Evolutionary conservation across 2,329 filamentous ascomycete genomes (phyloP).

Genomic region (Sodiomyces alkalinus): DNA sequence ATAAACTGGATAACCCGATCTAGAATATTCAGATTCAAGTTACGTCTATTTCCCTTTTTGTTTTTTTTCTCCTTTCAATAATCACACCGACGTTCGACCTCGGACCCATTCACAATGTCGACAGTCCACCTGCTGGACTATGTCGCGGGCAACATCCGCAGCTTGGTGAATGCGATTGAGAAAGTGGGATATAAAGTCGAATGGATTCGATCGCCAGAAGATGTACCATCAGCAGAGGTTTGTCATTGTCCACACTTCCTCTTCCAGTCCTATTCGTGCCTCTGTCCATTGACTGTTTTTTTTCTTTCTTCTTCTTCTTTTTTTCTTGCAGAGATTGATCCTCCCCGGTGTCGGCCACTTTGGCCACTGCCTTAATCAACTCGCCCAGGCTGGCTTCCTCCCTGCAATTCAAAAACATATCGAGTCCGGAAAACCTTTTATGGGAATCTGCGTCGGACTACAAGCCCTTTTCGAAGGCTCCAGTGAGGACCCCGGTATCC

Average conservation of each 20-base stretch:
- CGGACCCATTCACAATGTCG: constrained; percentile 35
- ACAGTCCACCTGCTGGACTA: constrained; percentile 72
- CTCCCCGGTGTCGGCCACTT: constrained; percentile 96
- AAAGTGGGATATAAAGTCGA: constrained; percentile 86
- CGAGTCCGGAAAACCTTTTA: constrained; percentile 83
- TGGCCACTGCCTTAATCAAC: constrained; percentile 81
- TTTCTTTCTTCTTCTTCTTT: no score
- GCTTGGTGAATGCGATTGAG: constrained; percentile 93
- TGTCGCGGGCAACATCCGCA: constrained; percentile 90
- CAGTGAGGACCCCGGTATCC: constrained; percentile 54
- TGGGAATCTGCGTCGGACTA: constrained; percentile 91
- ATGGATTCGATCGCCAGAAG: constrained; percentile 76
- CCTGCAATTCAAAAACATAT: constrained; percentile 75
- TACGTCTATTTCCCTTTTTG: not conserved
- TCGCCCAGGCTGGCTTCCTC: constrained; percentile 67
- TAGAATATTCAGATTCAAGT: not conserved
- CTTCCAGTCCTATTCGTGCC: constrained; percentile 4
- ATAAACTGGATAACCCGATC: not conserved
- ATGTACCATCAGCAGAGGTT: constrained; percentile 76
- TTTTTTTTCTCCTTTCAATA: not conserved
- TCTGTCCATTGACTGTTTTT: no score
- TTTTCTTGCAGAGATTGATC: constrained; percentile 70
- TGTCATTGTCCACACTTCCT: constrained; percentile 10
- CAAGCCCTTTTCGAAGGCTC: constrained; percentile 85
- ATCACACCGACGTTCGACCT: not conserved